A percentile compares a stretch with the other conserved stretches of the same genome.
Evolutionary conservation across 78 protist genomes (phyloP).

Genomic region (Polysphondylium violaceum): DNA sequence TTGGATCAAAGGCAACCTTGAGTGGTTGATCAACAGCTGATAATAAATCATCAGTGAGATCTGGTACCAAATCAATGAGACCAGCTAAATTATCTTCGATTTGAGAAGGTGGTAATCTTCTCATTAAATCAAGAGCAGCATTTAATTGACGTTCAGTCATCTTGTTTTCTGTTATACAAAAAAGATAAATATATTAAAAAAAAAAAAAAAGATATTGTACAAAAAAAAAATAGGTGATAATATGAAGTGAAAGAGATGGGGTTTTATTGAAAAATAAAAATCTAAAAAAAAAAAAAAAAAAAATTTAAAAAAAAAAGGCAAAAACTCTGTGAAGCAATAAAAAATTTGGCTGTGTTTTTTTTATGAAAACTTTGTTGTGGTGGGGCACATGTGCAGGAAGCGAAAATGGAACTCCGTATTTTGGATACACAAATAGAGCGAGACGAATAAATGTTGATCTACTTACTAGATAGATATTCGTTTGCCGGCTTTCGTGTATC

Average conservation of each 20-base stretch:
- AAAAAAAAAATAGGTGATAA: background rate
- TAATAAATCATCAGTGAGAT: constrained; percentile 95
- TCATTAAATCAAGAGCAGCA: constrained; percentile 94
- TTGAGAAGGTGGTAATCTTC: constrained; percentile 94
- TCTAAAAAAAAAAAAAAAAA: constrained; percentile 1
- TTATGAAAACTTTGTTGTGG: too few species aligned
- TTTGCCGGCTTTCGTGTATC: too few species aligned
- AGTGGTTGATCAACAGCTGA: constrained; percentile 97
- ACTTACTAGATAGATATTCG: too few species aligned
- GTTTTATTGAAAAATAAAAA: constrained; percentile 13
- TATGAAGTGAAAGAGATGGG: background rate
- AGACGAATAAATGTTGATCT: too few species aligned
- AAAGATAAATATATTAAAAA: background rate
- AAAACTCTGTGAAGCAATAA: too few species aligned
- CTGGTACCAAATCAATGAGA: constrained; percentile 95
- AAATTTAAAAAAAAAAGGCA: background rate
- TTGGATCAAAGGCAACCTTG: constrained; percentile 87
- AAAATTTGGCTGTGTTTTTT: too few species aligned
- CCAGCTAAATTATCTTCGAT: constrained; percentile 90
- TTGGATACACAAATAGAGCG: too few species aligned
- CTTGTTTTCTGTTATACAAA: too few species aligned
- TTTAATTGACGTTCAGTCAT: constrained; percentile 90
- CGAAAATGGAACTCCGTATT: too few species aligned
- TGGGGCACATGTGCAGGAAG: too few species aligned
- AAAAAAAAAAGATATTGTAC: background rate